Conservation (phyloP, 306 rosid genomes). For the Rubus parviflorus region DNA sequence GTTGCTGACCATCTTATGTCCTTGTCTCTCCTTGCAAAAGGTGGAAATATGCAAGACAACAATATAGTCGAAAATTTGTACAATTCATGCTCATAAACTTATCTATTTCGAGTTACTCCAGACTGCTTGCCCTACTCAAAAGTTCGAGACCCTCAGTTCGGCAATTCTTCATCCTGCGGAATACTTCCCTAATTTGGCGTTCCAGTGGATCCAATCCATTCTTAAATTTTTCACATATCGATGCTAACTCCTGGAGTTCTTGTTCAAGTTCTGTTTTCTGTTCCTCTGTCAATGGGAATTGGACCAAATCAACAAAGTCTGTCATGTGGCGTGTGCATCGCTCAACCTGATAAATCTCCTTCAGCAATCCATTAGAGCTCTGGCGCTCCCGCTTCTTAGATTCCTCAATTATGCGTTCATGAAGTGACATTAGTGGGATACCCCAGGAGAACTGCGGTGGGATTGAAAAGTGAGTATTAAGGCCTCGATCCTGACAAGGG, state of each 20-base stretch:
- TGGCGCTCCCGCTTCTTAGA: conserved; percentile 77
- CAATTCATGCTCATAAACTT: conserved; percentile 42
- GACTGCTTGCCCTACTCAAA: conserved; percentile 45
- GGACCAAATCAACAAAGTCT: conserved; percentile 69
- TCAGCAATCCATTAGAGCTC: conserved; percentile 69
- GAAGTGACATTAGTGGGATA: conserved; percentile 46
- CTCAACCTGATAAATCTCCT: conserved; percentile 84
- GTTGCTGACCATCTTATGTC: conserved; percentile 12
- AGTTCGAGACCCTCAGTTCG: conserved; percentile 80
- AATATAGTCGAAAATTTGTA: conserved; percentile 42
- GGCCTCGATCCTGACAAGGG: conserved; percentile 88
- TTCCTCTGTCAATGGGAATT: conserved; percentile 72
- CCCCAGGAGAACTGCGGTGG: conserved; percentile 76
- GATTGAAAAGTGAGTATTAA: conserved; percentile 62
- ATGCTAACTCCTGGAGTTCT: conserved; percentile 48
- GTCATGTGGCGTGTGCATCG: conserved; percentile 58
- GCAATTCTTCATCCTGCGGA: conserved; percentile 66
- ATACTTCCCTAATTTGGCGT: conserved; percentile 76
- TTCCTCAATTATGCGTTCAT: conserved; percentile 76
- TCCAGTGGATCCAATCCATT: conserved; percentile 72
- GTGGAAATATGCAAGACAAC: conserved; percentile 33
- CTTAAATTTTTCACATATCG: conserved; percentile 52
- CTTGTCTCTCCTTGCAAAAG: conserved; percentile 37
- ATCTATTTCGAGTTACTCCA: conserved; percentile 33
- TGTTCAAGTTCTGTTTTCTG: conserved; percentile 63